Percentiles rank a stretch among this genome's conserved stretches.
These are phyloP conservation scores for Diaporthe ampelina DNA, from an alignment of 2,329 filamentous ascomycete genomes.

Conservation along the genomic window DNA sequence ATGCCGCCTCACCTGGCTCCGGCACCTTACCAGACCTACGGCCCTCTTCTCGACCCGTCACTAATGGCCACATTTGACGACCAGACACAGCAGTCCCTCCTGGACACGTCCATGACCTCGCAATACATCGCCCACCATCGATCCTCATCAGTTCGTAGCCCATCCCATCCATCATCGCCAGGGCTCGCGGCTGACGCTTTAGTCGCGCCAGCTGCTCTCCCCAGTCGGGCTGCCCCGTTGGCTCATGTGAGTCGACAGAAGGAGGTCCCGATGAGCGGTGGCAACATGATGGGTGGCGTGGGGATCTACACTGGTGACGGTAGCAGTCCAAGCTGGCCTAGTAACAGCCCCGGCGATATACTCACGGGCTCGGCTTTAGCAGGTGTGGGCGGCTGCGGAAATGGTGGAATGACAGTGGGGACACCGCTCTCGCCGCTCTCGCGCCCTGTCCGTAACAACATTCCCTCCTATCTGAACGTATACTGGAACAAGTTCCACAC, in stretches of 20 bases:
- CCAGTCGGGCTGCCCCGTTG: conserved; percentile 53
- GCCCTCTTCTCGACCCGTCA: conserved; percentile 52
- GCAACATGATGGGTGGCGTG: conserved; percentile 22
- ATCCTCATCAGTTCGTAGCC: conserved; percentile 63
- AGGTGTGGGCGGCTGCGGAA: conserved; percentile 43
- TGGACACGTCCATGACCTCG: conserved; percentile 37
- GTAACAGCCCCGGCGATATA: conserved; percentile 43
- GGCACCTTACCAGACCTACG: conserved; percentile 51
- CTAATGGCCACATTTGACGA: conserved; percentile 55
- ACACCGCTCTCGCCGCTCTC: conserved; percentile 54
- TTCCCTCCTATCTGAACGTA: conserved; percentile 64
- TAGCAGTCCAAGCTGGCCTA: conserved; percentile 35
- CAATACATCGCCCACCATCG: conserved; percentile 51
- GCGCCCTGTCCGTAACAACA: conserved; percentile 55
- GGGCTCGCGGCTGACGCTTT: conserved; percentile 64
- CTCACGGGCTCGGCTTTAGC: conserved; percentile 53
- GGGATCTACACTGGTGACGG: conserved; percentile 8
- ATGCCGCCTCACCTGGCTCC: conserved; percentile 47
- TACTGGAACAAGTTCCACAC: conserved; percentile 68
- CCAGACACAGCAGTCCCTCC: conserved; percentile 49
- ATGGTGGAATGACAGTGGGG: conserved; percentile 46
- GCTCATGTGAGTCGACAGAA: conserved; percentile 58
- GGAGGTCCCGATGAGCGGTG: conserved; percentile 51
- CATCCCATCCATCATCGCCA: conserved; percentile 61
- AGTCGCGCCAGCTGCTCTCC: conserved; percentile 59